Percentiles rank a stretch among this genome's conserved stretches.
These are phyloP conservation scores for Mortierella sp. DNA, from an alignment of 371 early-diverging fungal species.

Conservation along the genomic window DNA sequence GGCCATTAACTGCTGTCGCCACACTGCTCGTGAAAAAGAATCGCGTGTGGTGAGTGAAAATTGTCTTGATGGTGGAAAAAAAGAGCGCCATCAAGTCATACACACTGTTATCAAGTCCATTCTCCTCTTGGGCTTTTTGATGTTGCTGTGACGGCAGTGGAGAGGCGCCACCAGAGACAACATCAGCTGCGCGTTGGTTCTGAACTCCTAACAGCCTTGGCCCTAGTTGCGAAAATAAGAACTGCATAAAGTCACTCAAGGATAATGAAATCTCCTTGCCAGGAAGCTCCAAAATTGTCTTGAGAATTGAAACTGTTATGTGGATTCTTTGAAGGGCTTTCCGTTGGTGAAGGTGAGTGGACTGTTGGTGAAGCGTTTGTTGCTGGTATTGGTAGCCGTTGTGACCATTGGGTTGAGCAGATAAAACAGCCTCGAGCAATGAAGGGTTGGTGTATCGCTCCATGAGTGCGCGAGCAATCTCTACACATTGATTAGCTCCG, in stretches of 20 bases:
- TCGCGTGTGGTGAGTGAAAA: conserved; percentile 28
- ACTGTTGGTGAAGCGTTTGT: conserved; percentile 24
- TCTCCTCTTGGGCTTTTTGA: background rate
- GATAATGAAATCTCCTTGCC: conserved; percentile 21
- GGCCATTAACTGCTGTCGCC: background rate
- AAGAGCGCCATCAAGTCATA: conserved; percentile 37
- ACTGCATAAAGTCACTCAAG: conserved; percentile 29
- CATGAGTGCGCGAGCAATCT: conserved; percentile 38
- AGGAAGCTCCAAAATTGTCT: conserved; percentile 29
- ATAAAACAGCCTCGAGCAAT: conserved; percentile 25
- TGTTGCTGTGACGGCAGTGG: conserved; percentile 1
- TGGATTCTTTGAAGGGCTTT: conserved; percentile 28
- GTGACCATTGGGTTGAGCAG: conserved; percentile 2
- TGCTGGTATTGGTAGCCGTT: conserved; percentile 11
- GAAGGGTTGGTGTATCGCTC: conserved; percentile 30
- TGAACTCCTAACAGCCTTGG: conserved; percentile 29
- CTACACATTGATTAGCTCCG: conserved; percentile 34
- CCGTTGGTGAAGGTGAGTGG: conserved; percentile 20
- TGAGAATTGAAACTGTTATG: conserved; percentile 28
- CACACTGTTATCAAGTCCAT: conserved; percentile 23
- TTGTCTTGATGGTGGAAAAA: conserved; percentile 25
- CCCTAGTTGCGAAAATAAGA: conserved; percentile 40
- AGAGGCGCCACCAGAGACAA: background rate
- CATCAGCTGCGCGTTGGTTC: background rate
- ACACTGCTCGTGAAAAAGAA: conserved; percentile 29